Base-by-base conservation (phyloP, 148 eudicot genomes). In the Dysphania ambrosioides region DNA sequence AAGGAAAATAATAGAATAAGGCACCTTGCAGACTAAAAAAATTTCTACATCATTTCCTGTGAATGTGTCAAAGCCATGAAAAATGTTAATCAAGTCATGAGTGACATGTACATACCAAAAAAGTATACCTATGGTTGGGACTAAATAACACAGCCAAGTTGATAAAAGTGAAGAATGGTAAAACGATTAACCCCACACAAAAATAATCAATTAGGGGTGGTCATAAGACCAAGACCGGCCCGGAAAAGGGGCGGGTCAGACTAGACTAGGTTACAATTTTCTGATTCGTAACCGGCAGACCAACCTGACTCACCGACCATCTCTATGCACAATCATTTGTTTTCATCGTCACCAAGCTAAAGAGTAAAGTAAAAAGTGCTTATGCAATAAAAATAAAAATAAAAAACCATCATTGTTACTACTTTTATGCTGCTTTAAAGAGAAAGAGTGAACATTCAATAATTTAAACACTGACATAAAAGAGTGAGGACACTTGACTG, bases 331-430 rank as follows among this genome's bases (percentile, higher is more conserved):
- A n/a, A n/a, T n/a, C n/a, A n/a, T n/a, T n/a, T n/a, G n/a, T n/a
- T n/a, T n/a, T n/a, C n/a, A 27, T 30, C 69, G 66, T 59, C 30
- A 13, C 62, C 35, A 68, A 35, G 59, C 60, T 74, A 61, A 66
- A 61, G 68, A 63, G 12, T 21, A 62, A 47, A 63, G 69, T 64
- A 16, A 2, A 44, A 72, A 59, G 55, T 72, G 66, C 10, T 73
- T 41, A 40, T 60, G 58, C n/a, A n/a, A n/a, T n/a, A n/a, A n/a
- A n/a, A n/a, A n/a, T 29, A 57, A 30, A 0, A 41, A 38, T 66
- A 29, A 47, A 13, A 19, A 29, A 0, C 31, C 10, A 11, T 9
- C 31, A 8, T 27, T 24, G 34, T 27, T 24, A 57, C 31, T n/a
- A 29, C 61, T 57, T 11, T n/a, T 18, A 51, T 51, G 15, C 21